A percentile compares a stretch with the other conserved stretches of the same genome.
Conservation (phyloP, 1,284 basidiomycete species). For the Moesziomyces sp. region DNA sequence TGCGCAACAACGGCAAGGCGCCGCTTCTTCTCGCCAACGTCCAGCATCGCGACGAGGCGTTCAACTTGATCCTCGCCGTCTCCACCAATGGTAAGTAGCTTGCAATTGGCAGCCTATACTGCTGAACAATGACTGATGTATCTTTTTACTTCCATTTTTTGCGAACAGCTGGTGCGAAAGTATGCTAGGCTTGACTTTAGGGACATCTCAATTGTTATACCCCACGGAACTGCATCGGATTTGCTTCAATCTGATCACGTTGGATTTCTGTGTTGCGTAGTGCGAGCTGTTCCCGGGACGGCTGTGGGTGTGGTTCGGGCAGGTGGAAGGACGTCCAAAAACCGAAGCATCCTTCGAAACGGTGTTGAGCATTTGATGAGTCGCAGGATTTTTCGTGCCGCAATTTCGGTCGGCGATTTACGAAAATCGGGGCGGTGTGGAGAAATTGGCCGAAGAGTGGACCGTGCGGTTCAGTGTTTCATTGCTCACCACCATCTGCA, state of each 20-base stretch:
- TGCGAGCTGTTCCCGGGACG: too few species aligned
- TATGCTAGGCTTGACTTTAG: not conserved
- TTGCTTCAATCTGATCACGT: not conserved
- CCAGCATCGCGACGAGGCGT: conserved; percentile 63
- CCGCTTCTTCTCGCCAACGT: conserved; percentile 60
- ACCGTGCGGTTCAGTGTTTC: not conserved
- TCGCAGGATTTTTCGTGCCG: not conserved
- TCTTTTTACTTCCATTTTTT: not conserved
- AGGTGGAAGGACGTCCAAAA: too few species aligned
- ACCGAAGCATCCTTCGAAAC: too few species aligned
- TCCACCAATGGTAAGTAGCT: conserved; percentile 42
- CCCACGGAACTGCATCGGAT: not conserved
- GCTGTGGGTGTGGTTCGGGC: too few species aligned
- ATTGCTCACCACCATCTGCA: too few species aligned
- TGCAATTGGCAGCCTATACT: too few species aligned
- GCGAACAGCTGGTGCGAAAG: conserved; percentile 14
- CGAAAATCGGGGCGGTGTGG: not conserved
- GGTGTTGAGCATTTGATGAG: too few species aligned
- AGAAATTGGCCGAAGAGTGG: conserved; percentile 8
- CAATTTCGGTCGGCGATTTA: conserved; percentile 1
- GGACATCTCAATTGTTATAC: not conserved
- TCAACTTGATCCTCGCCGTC: conserved; percentile 63
- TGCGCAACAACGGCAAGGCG: conserved; percentile 52
- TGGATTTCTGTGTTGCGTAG: too few species aligned
- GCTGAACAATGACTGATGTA: not conserved